These are phyloP conservation scores for Apiospora pterosperma DNA, from an alignment of 2,329 filamentous ascomycete species.

Conservation along the genomic window DNA sequence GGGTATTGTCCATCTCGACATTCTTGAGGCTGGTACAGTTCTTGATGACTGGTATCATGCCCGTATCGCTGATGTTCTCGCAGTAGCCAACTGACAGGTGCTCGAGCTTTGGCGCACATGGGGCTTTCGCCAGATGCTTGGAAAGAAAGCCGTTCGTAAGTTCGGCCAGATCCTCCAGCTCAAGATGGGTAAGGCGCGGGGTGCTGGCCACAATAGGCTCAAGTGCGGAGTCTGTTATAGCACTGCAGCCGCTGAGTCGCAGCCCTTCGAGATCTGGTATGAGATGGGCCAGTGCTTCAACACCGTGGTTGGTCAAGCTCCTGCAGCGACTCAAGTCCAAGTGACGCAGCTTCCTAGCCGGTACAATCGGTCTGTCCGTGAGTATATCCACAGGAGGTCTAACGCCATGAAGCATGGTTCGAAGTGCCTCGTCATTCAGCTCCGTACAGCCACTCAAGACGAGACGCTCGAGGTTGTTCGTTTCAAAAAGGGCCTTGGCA, in stretches of 20 bases:
- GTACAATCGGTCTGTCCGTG: conserved; percentile 71
- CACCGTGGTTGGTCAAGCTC: conserved; percentile 66
- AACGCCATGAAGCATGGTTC: conserved; percentile 70
- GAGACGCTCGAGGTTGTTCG: conserved; percentile 80
- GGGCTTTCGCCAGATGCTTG: conserved; percentile 70
- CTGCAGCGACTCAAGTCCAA: conserved; percentile 80
- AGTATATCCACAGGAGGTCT: conserved; percentile 79
- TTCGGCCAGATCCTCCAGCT: conserved; percentile 79
- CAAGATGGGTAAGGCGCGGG: conserved; percentile 77
- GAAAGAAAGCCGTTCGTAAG: conserved; percentile 73
- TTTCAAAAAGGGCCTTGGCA: conserved; percentile 70
- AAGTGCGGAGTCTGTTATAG: conserved; percentile 70
- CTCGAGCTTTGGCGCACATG: conserved; percentile 67
- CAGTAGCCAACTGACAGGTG: conserved; percentile 91
- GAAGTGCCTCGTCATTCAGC: conserved; percentile 70
- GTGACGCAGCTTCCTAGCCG: conserved; percentile 75
- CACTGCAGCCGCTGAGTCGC: conserved; percentile 74
- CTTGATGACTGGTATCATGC: conserved; percentile 80
- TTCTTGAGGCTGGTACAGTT: conserved; percentile 66
- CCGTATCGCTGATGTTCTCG: conserved; percentile 76
- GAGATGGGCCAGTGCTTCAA: conserved; percentile 69
- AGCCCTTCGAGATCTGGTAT: conserved; percentile 80
- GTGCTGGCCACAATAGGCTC: conserved; percentile 70
- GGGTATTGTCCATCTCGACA: conserved; percentile 90
- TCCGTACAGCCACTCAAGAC: conserved; percentile 77